Evolutionary conservation across 2,329 filamentous ascomycete species (phyloP).

Genomic region (Aspergillus ibericus): DNA sequence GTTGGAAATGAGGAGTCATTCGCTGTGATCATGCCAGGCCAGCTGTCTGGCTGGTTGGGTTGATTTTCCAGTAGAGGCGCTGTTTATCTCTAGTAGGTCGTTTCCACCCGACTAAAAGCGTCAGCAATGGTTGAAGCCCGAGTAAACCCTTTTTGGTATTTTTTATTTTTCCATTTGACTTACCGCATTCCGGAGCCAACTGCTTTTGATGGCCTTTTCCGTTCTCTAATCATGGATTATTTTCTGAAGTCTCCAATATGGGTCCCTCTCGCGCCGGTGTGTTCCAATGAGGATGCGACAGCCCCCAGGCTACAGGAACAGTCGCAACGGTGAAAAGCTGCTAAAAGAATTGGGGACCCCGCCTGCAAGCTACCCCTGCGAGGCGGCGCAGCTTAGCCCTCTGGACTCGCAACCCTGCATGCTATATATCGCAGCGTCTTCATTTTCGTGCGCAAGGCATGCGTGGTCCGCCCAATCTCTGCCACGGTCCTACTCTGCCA

Average conservation of each 20-base stretch:
- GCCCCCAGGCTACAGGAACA: not conserved
- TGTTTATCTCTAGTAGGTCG: not conserved
- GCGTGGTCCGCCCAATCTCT: not conserved
- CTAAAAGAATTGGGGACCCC: not conserved
- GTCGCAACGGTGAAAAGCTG: not conserved
- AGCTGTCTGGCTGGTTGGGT: not conserved
- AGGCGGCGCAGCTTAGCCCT: not conserved
- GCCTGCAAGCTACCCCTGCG: not conserved
- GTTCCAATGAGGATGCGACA: conserved; percentile 2
- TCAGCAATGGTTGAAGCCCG: not conserved
- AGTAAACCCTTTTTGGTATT: not conserved
- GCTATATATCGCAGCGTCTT: not conserved
- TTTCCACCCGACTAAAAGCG: not conserved
- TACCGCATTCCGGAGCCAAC: not conserved
- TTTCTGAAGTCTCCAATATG: not conserved
- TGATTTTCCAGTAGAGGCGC: not conserved
- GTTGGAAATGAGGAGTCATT: not conserved
- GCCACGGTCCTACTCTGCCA: not conserved
- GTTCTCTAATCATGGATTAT: not conserved
- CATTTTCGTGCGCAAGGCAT: not conserved
- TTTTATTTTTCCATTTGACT: not conserved
- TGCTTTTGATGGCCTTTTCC: not conserved
- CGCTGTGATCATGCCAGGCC: not conserved
- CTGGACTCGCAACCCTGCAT: not conserved
- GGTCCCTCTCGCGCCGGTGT: not conserved